Percentiles rank a stretch among this genome's conserved stretches.
phyloP scores from a whole-genome alignment of 805 yeast species.

The Saccharomycopsis guyanensis region DNA sequence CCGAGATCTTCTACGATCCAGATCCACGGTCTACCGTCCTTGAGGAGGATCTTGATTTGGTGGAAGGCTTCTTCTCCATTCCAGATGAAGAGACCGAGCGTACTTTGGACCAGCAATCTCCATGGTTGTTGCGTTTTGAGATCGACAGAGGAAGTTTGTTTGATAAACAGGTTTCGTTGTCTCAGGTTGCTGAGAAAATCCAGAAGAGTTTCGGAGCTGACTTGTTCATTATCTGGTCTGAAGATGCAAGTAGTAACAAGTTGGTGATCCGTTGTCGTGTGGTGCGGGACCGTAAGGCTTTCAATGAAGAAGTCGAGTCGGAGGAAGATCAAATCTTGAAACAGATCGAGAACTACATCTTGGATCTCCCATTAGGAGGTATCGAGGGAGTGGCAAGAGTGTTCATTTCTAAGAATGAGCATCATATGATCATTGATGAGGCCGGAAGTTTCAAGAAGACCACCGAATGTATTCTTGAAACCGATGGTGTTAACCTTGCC shows the following conservation, averaged over 20 bases:
- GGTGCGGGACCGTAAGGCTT: slow-evolving; percentile 87
- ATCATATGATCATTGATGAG: slow-evolving; percentile 44
- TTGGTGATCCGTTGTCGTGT: slow-evolving; percentile 97
- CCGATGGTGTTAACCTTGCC: slow-evolving; percentile 94
- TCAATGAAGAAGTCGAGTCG: slow-evolving; percentile 90
- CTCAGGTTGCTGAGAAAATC: slow-evolving; percentile 94
- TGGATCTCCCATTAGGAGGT: slow-evolving; percentile 93
- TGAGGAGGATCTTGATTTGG: slow-evolving; percentile 94
- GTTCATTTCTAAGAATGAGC: slow-evolving; percentile 44
- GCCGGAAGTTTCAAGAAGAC: slow-evolving; percentile 84
- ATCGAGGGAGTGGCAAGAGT: slow-evolving; percentile 88
- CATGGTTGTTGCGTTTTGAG: slow-evolving; percentile 95
- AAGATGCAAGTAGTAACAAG: slow-evolving; percentile 89
- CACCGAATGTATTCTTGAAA: slow-evolving; percentile 97
- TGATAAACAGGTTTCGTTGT: slow-evolving; percentile 95
- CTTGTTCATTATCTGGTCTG: slow-evolving; percentile 96
- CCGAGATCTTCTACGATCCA: slow-evolving; percentile 96
- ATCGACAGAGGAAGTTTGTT: slow-evolving; percentile 98
- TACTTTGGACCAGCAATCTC: slow-evolving; percentile 88
- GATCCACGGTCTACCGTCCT: slow-evolving; percentile 97
- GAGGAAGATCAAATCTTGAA: slow-evolving; percentile 96
- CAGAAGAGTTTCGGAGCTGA: slow-evolving; percentile 91
- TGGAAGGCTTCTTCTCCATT: slow-evolving; percentile 93
- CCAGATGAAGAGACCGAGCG: slow-evolving; percentile 95
- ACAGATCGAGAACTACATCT: slow-evolving; percentile 92